Evolutionary conservation across 495 filamentous ascomycete genomes (phyloP), one percentile per base, ranked within the genome.

Genomic region (Penicillium crystallinum): DNA sequence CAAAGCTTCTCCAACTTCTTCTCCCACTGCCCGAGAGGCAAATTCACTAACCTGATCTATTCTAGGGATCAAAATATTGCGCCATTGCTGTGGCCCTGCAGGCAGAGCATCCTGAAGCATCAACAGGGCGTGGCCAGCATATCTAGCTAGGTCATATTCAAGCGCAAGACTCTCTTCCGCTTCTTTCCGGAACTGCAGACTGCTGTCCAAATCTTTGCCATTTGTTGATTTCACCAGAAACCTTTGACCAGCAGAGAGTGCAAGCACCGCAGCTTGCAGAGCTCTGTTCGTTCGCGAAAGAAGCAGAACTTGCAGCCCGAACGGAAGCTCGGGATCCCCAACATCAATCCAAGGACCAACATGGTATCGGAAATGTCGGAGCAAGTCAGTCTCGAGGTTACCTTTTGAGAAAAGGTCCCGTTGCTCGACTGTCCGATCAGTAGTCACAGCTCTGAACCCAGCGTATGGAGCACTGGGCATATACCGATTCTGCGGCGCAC

Each of bases 331-430:
- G 5, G 62, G 57, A 15, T 65, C 62, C 11, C 62, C 62, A 1
- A 52, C 53, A 19, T 65, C 62, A 17, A 65, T 62, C 62, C 62
- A 65, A 10, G 62, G 62, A 22, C 59, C 53, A 17, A 65, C 41
- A 10, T 59, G 54, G 25, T 65, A 65, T 7, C 62, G 59, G 18
- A 65, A 65, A 38, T 65, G 62, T 27, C 62, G 56, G 9, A 65
- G 29, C 6, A 65, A 15, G 25, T 62, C 59, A 3, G 62, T 65
- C 38, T 65, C 62, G 5, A 49, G 57, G 9, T 38, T 62, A 15
- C 48, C 53, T 18, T 23, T 52, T 14, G 41, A 34, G 22, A 39
- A 29, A 1, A 38, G 37, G 1, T 30, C 45, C 22, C 43, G 42
- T 17, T 35, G 21, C 14, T 29, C 45, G 17, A 18, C 14, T 44